phyloP scores from a whole-genome alignment of 179 eudicot genomes.

The Patellifolia procumbens region DNA sequence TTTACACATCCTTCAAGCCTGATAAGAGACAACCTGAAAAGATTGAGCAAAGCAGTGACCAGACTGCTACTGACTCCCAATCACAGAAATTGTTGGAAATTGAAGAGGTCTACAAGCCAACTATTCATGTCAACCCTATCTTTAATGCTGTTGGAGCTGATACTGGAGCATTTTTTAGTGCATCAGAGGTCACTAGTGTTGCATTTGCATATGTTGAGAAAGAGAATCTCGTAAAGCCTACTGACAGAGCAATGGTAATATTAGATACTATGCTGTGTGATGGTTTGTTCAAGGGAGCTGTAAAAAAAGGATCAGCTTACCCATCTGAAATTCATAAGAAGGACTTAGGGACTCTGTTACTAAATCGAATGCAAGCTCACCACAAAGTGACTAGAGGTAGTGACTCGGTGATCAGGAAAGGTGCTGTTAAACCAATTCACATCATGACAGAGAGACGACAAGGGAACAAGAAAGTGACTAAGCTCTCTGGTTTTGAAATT shows the following conservation, averaged over 20 bases:
- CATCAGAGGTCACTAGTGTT: conserved; percentile 69
- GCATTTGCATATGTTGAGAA: conserved; percentile 78
- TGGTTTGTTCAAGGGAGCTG: conserved; percentile 87
- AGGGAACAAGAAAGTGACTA: conserved; percentile 96
- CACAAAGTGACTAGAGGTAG: conserved; percentile 78
- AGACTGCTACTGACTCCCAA: conserved; percentile 40
- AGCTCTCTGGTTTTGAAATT: conserved; percentile 84
- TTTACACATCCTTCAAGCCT: conserved; percentile 79
- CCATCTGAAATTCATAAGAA: conserved; percentile 97
- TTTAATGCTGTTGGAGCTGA: conserved; percentile 84
- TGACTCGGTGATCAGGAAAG: conserved; percentile 76
- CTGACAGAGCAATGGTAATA: conserved; percentile 62
- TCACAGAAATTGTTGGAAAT: conserved; percentile 54
- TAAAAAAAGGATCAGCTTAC: conserved; percentile 80
- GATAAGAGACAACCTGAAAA: conserved; percentile 67
- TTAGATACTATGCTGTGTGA: conserved; percentile 83
- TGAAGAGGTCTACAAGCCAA: conserved; percentile 80
- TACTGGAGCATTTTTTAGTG: conserved; percentile 55
- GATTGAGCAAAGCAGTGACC: conserved; percentile 47
- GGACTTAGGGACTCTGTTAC: conserved; percentile 69
- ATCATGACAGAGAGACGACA: conserved; percentile 90
- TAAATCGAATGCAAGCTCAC: conserved; percentile 92
- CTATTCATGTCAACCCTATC: conserved; percentile 71
- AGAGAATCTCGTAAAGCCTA: conserved; percentile 80
- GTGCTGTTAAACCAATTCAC: conserved; percentile 74